Conservation (phyloP, 2,329 filamentous ascomycete genomes). For the Aspergillaceae sp. region DNA sequence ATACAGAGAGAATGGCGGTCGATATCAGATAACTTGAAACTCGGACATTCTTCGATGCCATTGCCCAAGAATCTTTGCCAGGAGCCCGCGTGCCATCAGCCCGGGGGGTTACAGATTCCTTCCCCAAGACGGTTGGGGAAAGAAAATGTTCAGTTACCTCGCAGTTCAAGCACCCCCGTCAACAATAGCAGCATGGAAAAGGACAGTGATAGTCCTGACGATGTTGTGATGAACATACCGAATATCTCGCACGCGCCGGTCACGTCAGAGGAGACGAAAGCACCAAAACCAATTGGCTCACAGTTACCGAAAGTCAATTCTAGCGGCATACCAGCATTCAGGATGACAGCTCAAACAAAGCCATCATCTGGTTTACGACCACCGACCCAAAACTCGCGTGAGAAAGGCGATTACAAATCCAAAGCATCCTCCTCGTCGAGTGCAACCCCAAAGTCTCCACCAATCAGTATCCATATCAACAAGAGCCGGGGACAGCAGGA, state of each 20-base stretch:
- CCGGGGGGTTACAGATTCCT: conserved; percentile 9
- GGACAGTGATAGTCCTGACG: conserved; percentile 12
- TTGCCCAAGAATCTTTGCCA: conserved; percentile 18
- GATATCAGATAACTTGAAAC: conserved; percentile 28
- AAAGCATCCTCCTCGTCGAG: conserved; percentile 11
- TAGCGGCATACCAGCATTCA: background rate
- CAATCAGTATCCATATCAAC: conserved; percentile 5
- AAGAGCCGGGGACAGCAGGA: conserved; percentile 8
- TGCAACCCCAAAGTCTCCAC: conserved; percentile 1
- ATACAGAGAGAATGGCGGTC: conserved; percentile 21
- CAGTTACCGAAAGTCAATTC: conserved; percentile 4
- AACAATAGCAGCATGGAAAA: too few species aligned
- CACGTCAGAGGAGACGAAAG: conserved; percentile 17
- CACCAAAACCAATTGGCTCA: conserved; percentile 7
- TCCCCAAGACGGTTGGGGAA: conserved; percentile 14
- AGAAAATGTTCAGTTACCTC: conserved; percentile 13
- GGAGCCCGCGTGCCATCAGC: conserved; percentile 11
- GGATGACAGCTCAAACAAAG: conserved; percentile 18
- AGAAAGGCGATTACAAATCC: conserved; percentile 16
- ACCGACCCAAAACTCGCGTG: conserved; percentile 14
- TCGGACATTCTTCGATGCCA: conserved; percentile 26
- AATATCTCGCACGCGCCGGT: conserved; percentile 36
- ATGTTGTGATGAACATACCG: conserved; percentile 32
- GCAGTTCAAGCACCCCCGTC: conserved; percentile 6
- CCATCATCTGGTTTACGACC: conserved; percentile 21